Base-by-base conservation (phyloP, 2,329 filamentous ascomycete species). In the Colletotrichum sublineola region DNA sequence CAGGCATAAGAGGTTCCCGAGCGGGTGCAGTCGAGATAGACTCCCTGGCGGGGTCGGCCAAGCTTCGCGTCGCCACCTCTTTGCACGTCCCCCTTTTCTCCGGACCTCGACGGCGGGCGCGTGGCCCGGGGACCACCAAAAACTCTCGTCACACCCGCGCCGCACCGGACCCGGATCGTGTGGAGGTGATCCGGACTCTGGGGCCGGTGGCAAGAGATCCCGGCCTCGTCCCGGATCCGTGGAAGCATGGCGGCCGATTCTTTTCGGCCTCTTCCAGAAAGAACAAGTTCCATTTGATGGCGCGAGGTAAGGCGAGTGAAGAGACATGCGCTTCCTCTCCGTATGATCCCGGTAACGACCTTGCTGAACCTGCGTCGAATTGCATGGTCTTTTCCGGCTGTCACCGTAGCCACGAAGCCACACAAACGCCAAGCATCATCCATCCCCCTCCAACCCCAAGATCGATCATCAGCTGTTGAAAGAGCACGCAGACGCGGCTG, bases 1-100 rank as follows among this genome's bases (percentile, higher is more conserved):
- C 20, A 36, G 6, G 4, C 11, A 2, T 1, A 15, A 40, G 2
- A 1, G 1, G 8, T 18, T 20, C n/a, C 14, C 2, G 20, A 9
- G 15, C 5, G 60, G 46, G 1, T 67, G 68, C 36, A 29, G 68
- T 71, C 52, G 24, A 57, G 42, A 67, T 71, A 56, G 57, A n/a
- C 46, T 48, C 40, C 50, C 2, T 15, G 33, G 50, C 64, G 40
- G 64, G 44, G 63, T 31, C 40, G 56, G 20, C 36, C 33, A 60
- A 60, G 53, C 14, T 33, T 42, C n/a, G 24, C 12, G 18, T 33
- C 29, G 40, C 31, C 40, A 42, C 60, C 5, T 48, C 12, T 48
- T 20, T 24, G 42, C 52, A 57, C 57, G 52, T 58, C 38, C 69
- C 58, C 6, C 3, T 42, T n/a, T 20, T 15, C 29, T 15, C 29